Conservation (phyloP, 2,329 filamentous ascomycete species). For the Verticillium tricorpus region DNA sequence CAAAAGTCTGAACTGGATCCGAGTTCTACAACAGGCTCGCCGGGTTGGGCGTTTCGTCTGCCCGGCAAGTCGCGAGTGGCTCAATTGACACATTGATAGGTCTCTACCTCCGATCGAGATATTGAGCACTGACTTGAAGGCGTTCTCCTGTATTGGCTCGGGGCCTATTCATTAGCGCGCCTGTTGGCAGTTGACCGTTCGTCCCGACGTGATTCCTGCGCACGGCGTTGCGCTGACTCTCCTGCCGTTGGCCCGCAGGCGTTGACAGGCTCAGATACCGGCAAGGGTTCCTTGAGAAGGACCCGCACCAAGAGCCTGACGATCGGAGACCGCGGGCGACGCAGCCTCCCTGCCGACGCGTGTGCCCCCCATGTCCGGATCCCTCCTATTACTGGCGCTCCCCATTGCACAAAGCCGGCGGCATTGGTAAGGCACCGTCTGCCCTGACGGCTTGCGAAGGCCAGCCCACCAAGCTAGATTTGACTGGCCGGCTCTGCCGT, state of each 20-base stretch:
- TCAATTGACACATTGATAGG: too few species aligned
- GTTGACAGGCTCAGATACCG: background rate
- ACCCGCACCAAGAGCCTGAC: background rate
- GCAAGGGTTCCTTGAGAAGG: background rate
- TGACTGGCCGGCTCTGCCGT: background rate
- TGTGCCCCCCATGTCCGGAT: background rate
- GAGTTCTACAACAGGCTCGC: too few species aligned
- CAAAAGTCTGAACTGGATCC: too few species aligned
- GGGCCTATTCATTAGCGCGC: too few species aligned
- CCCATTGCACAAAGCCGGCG: background rate
- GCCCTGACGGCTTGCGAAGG: too few species aligned
- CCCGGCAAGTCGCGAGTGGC: too few species aligned
- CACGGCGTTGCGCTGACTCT: background rate
- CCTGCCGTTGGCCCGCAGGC: background rate
- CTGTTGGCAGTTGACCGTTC: background rate
- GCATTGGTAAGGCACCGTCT: too few species aligned
- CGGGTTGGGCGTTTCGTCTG: too few species aligned
- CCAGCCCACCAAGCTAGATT: background rate
- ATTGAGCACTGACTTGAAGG: too few species aligned
- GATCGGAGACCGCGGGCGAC: background rate
- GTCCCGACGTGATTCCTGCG: background rate
- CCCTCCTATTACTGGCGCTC: background rate
- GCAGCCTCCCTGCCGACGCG: background rate
- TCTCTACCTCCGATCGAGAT: too few species aligned
- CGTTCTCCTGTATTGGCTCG: too few species aligned